These are phyloP conservation scores for Ophiostoma triangulosporum DNA, from an alignment of 2,329 filamentous ascomycete species.

Conservation along the genomic window DNA sequence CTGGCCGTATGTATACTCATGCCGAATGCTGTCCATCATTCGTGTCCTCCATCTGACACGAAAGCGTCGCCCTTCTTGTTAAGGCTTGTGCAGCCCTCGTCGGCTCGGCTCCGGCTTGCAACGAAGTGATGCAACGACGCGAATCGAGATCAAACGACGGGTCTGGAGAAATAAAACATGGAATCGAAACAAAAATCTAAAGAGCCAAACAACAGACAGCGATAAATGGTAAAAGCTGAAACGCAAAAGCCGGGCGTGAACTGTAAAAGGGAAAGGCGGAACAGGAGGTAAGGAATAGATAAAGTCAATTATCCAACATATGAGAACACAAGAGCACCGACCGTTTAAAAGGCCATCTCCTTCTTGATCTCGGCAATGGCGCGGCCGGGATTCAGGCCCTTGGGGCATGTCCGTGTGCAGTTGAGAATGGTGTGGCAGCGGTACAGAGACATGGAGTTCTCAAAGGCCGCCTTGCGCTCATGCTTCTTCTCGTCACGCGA, in stretches of 20 bases:
- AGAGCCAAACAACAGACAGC: background rate
- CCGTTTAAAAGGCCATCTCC: slow-evolving; percentile 58
- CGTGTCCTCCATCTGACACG: background rate
- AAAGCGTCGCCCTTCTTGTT: no score
- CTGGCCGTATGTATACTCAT: background rate
- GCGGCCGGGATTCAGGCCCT: slow-evolving; percentile 90
- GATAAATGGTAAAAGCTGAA: background rate
- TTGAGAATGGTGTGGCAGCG: slow-evolving; percentile 99
- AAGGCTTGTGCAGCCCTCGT: background rate
- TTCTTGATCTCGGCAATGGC: slow-evolving; percentile 99
- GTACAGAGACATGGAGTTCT: slow-evolving; percentile 99
- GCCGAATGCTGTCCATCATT: no score
- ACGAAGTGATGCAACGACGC: background rate
- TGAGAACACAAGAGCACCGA: background rate
- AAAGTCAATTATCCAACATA: background rate
- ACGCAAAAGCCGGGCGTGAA: background rate
- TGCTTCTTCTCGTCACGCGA: slow-evolving; percentile 82
- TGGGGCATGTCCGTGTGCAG: slow-evolving; percentile 94
- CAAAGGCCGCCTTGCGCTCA: slow-evolving; percentile 78
- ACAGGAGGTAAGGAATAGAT: no score
- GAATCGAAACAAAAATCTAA: background rate
- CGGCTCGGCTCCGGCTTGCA: background rate
- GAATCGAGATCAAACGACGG: background rate
- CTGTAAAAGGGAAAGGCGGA: background rate
- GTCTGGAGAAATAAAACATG: background rate